A percentile compares a stretch with the other conserved stretches of the same genome.
phyloP scores from a whole-genome alignment of 371 early-diverging fungal species.

The Rhizomucor pusillus region DNA sequence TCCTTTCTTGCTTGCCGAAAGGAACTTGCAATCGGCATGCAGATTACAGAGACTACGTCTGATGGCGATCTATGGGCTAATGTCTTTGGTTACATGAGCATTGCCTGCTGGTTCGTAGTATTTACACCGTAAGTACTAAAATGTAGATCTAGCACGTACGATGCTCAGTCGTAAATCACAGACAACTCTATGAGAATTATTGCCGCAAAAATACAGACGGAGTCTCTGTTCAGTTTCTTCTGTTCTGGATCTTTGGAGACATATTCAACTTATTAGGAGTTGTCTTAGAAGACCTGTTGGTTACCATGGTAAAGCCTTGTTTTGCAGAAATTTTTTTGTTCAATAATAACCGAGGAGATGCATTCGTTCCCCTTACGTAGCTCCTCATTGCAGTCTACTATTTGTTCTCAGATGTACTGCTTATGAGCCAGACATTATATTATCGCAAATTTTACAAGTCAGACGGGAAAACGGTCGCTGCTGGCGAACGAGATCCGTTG shows the following conservation, averaged over 20 bases:
- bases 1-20: no score
- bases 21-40: no score
- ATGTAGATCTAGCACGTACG: background rate
- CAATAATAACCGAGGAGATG: background rate
- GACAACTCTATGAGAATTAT: conserved; percentile 68
- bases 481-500: conserved; percentile 1
- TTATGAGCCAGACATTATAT: conserved; percentile 56
- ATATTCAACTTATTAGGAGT: conserved; percentile 76
- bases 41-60: no score
- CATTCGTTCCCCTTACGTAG: conserved; percentile 13
- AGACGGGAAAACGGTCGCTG: background rate
- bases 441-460: conserved; percentile 35
- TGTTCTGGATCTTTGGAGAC: conserved; percentile 84
- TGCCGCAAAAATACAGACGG: conserved; percentile 58
- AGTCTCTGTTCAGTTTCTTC: conserved; percentile 66
- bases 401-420: conserved; percentile 39
- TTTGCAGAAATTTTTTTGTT: background rate
- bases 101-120: conserved; percentile 64
- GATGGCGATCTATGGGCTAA: conserved; percentile 24
- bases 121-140: conserved; percentile 56
- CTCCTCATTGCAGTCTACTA: conserved; percentile 50
- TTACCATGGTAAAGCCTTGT: conserved; percentile 70
- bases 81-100: conserved; percentile 49
- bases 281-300: conserved; percentile 64
- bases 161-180: conserved; percentile 8